These are phyloP conservation scores for Teratosphaeria epicoccoides DNA, from an alignment of 2,329 filamentous ascomycete genomes.

Conservation along the genomic window DNA sequence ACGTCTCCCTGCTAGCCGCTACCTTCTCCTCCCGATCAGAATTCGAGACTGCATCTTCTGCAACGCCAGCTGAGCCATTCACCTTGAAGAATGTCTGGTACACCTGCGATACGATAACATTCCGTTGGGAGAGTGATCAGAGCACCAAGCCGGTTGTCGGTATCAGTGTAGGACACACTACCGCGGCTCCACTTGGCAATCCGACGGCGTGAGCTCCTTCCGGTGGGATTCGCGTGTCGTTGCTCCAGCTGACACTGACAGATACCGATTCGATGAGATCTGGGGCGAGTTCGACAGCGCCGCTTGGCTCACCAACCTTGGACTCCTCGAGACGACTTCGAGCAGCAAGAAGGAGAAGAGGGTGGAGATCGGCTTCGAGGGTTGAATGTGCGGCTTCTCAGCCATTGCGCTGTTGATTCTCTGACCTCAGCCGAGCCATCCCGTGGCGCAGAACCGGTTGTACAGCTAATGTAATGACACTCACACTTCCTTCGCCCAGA, in stretches of 20 bases:
- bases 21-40: constrained; percentile 10
- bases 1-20: constrained; percentile 1
- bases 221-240: neutral
- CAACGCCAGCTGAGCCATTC: constrained; percentile 11
- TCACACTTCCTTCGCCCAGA: too few relatives aligned
- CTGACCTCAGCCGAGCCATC: too few relatives aligned
- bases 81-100: constrained; percentile 10
- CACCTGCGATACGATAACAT: constrained; percentile 11
- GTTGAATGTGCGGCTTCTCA: neutral
- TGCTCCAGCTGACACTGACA: neutral
- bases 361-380: constrained; percentile 1
- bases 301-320: constrained; percentile 6
- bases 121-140: constrained; percentile 11
- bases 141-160: constrained; percentile 8
- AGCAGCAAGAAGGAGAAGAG: constrained; percentile 4
- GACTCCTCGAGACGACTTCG: constrained; percentile 1
- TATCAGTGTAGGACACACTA: constrained; percentile 1
- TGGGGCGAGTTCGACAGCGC: constrained; percentile 8
- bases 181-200: neutral
- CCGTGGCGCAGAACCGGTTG: neutral
- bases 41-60: constrained; percentile 8
- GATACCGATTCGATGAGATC: constrained; percentile 5
- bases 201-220: neutral
- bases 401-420: neutral
- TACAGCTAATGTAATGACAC: neutral